These are phyloP conservation scores for Stentor coeruleus DNA, from an alignment of 73 alveolate genomes.

Conservation along the genomic window DNA sequence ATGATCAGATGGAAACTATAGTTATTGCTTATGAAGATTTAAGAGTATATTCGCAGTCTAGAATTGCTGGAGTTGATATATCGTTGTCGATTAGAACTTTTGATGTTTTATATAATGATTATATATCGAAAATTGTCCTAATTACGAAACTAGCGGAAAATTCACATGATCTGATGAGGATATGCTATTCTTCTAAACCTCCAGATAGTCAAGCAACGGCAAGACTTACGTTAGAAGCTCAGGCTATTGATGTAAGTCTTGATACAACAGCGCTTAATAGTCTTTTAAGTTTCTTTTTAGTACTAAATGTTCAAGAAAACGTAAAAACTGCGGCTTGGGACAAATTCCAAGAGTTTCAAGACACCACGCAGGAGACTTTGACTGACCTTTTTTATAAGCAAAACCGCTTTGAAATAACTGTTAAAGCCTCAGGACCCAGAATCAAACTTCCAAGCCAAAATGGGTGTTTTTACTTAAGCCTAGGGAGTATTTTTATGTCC, in stretches of 20 bases:
- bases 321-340: conserved; percentile 28
- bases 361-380: conserved; percentile 21
- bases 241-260: conserved; percentile 20
- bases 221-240: neutral
- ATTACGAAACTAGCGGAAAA: neutral
- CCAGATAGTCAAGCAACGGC: neutral
- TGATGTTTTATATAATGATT: neutral
- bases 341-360: conserved; percentile 28
- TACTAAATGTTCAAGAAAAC: neutral
- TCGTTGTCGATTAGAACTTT: neutral
- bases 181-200: neutral
- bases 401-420: neutral
- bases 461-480: neutral
- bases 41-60: neutral
- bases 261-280: conserved; percentile 18
- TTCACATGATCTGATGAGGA: neutral
- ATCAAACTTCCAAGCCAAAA: neutral
- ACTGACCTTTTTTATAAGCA: conserved; percentile 2
- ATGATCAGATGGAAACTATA: neutral
- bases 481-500: neutral
- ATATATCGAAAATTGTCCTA: neutral
- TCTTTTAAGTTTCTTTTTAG: neutral
- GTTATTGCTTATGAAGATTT: neutral
- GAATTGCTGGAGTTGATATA: neutral
- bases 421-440: conserved; percentile 9